Conservation (phyloP, 208 protist genomes). For the Herpetomonas muscarum region DNA sequence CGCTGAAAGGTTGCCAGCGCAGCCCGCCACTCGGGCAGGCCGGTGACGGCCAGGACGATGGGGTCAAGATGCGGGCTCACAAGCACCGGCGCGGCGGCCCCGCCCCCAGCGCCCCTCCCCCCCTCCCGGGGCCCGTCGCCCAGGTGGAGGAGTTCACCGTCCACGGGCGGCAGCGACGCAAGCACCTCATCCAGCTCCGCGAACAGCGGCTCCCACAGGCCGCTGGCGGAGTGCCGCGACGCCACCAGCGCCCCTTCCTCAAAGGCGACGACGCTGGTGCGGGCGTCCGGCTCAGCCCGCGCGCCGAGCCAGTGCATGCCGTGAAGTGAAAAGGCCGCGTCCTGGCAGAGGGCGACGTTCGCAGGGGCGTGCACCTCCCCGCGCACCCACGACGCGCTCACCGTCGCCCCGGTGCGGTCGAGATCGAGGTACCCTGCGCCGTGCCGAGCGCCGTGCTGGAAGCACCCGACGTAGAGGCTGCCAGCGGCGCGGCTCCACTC, state of each 20-base stretch:
- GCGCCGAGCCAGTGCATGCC: conserved; percentile 8
- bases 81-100: neutral
- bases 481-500: conserved; percentile 23
- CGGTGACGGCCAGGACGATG: conserved; percentile 13
- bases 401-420: conserved; percentile 32
- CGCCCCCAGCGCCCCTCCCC: too few relatives aligned
- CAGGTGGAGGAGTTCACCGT: neutral
- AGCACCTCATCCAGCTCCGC: conserved; percentile 31
- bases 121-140: neutral
- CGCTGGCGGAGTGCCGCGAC: conserved; percentile 31
- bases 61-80: conserved; percentile 10
- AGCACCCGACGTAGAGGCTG: conserved; percentile 48
- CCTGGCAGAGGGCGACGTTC: conserved; percentile 28
- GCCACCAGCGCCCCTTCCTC: conserved; percentile 33
- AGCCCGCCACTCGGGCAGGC: conserved; percentile 27
- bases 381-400: conserved; percentile 52
- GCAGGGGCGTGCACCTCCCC: conserved; percentile 11
- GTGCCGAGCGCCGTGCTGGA: conserved; percentile 25
- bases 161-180: neutral
- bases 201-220: conserved; percentile 72
- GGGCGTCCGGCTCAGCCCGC: conserved; percentile 2
- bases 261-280: conserved; percentile 15
- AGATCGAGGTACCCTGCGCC: conserved; percentile 42
- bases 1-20: conserved; percentile 43
- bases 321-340: conserved; percentile 35